Base-by-base conservation (phyloP, 345 rosid genomes). In the Lepidium africanum region DNA sequence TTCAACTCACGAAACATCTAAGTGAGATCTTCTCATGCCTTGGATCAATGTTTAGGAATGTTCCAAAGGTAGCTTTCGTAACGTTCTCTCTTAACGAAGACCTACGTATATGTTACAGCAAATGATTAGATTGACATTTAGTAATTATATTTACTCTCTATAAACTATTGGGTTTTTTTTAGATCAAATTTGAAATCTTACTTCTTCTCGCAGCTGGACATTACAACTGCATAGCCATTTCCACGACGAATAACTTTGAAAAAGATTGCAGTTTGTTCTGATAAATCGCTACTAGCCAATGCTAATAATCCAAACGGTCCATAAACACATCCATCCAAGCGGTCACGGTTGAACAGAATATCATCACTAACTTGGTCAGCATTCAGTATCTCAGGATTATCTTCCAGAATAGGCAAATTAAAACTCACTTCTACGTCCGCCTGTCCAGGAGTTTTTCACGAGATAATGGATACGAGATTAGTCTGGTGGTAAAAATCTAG, bases 251-350 rank as follows among this genome's bases (percentile, higher is more conserved):
- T 80, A 36, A 88, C 57, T 19, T 83, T 77, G 46, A 86, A 88
- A 69, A 78, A 86, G 40, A 88, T 70, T 19, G 86, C 85, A 4
- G 95, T 86, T 37, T 77, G 78, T 52, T 88, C 91, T 10, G 78
- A 63, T 61, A 84, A 74, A 56, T 82, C 82, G 63, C 73, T 67
- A 25, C 87, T 73, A 7, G 89, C 95, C 63, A 86, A 78, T 62
- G 75, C 77, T 52, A 86, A 63, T 74, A 88, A 53, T 27, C 91
- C 87, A 55, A 86, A 88, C 19, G 95, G 95, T 23, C 95, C 89
- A 2, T 76, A 64, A 48, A 48, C 76, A 42, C 85, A 79, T 6
- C 61, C 56, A 3, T 51, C 64, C 5, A 81, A 78, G 35, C 39
- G 58, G 63, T 70, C 53, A 52, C 70, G 72, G 47, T 67, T 45